These are phyloP conservation scores for Suhomyces pyralidae DNA, from an alignment of 805 yeast species.

Conservation along the genomic window DNA sequence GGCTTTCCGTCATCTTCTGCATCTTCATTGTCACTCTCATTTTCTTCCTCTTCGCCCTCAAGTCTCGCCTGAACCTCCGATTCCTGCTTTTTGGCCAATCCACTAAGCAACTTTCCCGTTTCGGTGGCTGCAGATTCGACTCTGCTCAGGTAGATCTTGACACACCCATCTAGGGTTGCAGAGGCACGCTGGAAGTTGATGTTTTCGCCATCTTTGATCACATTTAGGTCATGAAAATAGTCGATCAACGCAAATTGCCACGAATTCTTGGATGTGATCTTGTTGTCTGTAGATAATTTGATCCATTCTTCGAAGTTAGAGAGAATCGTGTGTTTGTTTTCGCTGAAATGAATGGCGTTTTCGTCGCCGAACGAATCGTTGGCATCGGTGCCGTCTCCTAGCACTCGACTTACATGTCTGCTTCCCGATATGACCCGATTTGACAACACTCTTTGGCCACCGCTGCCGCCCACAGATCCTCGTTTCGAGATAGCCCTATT, in stretches of 20 bases:
- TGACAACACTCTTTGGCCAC: slow-evolving; percentile 1
- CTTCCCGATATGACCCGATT: not conserved
- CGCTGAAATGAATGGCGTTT: slow-evolving; percentile 41
- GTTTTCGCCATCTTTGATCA: slow-evolving; percentile 66
- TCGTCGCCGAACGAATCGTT: slow-evolving; percentile 21
- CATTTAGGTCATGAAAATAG: slow-evolving; percentile 79
- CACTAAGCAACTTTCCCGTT: slow-evolving; percentile 33
- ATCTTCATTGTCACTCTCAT: slow-evolving; percentile 14
- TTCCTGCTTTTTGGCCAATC: slow-evolving; percentile 18
- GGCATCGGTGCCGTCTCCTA: slow-evolving; percentile 3
- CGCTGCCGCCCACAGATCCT: not conserved
- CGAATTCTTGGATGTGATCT: slow-evolving; percentile 78
- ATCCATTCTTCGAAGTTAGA: slow-evolving; percentile 50
- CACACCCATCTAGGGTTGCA: slow-evolving; percentile 37
- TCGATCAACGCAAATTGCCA: slow-evolving; percentile 92
- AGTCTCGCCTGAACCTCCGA: slow-evolving; percentile 1
- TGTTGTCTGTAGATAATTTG: slow-evolving; percentile 45
- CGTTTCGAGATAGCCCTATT: slow-evolving; percentile 10
- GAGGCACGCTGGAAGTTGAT: slow-evolving; percentile 35
- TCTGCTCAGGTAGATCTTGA: slow-evolving; percentile 33
- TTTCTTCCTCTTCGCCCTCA: slow-evolving; percentile 3
- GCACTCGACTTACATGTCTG: slow-evolving; percentile 8
- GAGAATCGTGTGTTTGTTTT: slow-evolving; percentile 40
- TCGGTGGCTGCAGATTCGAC: slow-evolving; percentile 38
- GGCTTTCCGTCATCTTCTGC: slow-evolving; percentile 21